Evolutionary conservation across 202 grass and related monocot species (phyloP).

Genomic region (Dendrocalamus latiflorus): DNA sequence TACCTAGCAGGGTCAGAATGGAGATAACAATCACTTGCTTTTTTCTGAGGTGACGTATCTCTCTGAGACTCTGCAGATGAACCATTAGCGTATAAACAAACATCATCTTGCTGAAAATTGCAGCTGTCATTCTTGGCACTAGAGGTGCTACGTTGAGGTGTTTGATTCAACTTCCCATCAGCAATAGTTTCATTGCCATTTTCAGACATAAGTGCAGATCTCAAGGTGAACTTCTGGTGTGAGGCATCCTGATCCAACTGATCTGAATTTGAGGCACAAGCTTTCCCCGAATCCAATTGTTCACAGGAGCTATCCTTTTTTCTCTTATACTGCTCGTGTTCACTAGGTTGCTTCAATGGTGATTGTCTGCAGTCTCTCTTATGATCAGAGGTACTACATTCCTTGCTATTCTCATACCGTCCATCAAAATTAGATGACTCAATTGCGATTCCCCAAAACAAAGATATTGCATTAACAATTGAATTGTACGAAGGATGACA

Average conservation of each 20-base stretch:
- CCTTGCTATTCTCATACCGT: slow-evolving; percentile 33
- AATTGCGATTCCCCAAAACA: slow-evolving; percentile 34
- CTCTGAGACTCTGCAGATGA: slow-evolving; percentile 15
- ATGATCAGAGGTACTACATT: slow-evolving; percentile 28
- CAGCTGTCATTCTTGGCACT: slow-evolving; percentile 17
- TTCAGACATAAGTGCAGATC: not conserved
- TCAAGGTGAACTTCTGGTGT: slow-evolving; percentile 10
- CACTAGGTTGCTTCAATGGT: slow-evolving; percentile 17
- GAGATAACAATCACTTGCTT: slow-evolving; percentile 24
- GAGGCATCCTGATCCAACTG: slow-evolving; percentile 28
- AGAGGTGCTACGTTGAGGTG: not conserved
- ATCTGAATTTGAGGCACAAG: slow-evolving; percentile 24
- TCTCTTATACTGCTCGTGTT: not conserved
- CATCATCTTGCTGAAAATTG: slow-evolving; percentile 30
- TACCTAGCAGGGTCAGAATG: slow-evolving; percentile 50
- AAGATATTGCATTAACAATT: slow-evolving; percentile 60
- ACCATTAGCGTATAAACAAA: slow-evolving; percentile 31
- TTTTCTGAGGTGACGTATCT: slow-evolving; percentile 30
- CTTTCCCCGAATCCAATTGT: slow-evolving; percentile 17
- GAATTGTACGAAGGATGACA: slow-evolving; percentile 56
- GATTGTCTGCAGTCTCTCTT: slow-evolving; percentile 12
- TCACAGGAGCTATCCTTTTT: slow-evolving; percentile 23
- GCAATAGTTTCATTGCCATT: slow-evolving; percentile 9
- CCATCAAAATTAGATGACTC: slow-evolving; percentile 31
- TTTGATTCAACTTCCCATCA: slow-evolving; percentile 14